Evolutionary conservation across 2,329 filamentous ascomycete species (phyloP).

Genomic region (Orbilia oligospora): DNA sequence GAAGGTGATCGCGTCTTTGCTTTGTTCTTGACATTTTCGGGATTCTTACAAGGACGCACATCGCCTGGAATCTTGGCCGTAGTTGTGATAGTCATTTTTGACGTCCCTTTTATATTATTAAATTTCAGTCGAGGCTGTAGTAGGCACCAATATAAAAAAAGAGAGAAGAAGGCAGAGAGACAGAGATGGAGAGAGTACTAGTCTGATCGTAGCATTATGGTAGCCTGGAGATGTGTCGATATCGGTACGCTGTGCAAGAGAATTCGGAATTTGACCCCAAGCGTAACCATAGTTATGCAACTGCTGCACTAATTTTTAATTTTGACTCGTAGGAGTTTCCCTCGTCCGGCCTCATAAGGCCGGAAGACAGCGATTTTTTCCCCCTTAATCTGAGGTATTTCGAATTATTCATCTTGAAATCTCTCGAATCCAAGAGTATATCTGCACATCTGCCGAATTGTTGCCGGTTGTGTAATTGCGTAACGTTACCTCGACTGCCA

Average conservation of each 20-base stretch:
- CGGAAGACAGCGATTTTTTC: neutral
- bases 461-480: neutral
- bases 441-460: neutral
- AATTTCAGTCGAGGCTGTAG: neutral
- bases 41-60: neutral
- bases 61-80: neutral
- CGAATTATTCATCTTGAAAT: slow-evolving; percentile 9
- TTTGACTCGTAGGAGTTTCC: neutral
- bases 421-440: neutral
- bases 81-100: neutral
- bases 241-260: no score
- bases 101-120: neutral
- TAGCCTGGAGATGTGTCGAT: neutral
- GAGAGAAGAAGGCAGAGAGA: no score
- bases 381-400: slow-evolving; percentile 9
- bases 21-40: neutral
- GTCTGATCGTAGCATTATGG: neutral
- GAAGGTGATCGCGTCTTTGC: neutral
- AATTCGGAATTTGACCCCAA: no score
- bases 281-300: no score
- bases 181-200: no score
- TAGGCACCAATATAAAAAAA: neutral
- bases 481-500: no score
- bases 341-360: slow-evolving; percentile 2
- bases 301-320: neutral